These are phyloP conservation scores for Claviceps purpurea DNA, from an alignment of 2,329 filamentous ascomycete genomes.

Conservation along the genomic window DNA sequence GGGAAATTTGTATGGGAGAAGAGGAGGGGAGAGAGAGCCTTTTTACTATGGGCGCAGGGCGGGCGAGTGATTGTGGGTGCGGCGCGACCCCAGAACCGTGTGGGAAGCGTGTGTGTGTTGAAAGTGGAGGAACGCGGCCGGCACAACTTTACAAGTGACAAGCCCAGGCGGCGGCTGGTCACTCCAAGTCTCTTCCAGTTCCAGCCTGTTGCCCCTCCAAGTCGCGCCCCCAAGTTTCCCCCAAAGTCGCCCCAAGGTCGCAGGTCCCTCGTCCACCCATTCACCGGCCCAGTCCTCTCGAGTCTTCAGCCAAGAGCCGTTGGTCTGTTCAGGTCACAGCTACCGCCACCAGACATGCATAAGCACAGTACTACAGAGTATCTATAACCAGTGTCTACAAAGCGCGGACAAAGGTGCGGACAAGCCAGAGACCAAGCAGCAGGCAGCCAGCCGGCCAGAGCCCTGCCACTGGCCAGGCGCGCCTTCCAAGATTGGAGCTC, in stretches of 20 bases:
- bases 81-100: conserved; percentile 15
- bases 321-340: conserved; percentile 1
- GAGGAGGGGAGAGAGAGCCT: conserved; percentile 38
- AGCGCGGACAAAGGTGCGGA: too few relatives aligned
- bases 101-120: conserved; percentile 11
- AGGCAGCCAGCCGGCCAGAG: neutral
- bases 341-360: neutral
- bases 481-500: neutral
- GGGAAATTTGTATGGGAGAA: conserved; percentile 49
- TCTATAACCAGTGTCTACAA: too few relatives aligned
- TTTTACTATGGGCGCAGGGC: conserved; percentile 43
- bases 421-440: neutral
- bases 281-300: neutral
- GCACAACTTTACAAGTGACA: neutral
- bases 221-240: neutral
- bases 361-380: too few relatives aligned
- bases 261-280: neutral
- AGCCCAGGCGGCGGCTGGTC: too few relatives aligned
- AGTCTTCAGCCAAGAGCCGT: neutral
- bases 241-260: neutral
- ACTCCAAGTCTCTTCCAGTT: neutral
- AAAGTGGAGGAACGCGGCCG: conserved; percentile 18
- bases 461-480: neutral
- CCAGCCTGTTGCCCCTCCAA: too few relatives aligned
- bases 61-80: conserved; percentile 43